phyloP scores from a whole-genome alignment of 2,329 filamentous ascomycete genomes.

The Fonsecaea monophora region DNA sequence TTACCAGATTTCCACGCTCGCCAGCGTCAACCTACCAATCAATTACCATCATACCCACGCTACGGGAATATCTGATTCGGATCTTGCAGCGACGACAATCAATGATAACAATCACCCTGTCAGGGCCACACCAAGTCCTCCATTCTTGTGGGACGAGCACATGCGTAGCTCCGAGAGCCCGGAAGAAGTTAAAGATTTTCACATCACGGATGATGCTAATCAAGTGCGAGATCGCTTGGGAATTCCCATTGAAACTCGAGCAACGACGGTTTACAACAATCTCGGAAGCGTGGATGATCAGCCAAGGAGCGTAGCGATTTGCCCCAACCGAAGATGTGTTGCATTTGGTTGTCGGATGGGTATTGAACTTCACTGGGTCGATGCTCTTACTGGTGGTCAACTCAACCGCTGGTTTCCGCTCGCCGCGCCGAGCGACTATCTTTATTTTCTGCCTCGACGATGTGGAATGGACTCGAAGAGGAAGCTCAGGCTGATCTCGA shows the following conservation, averaged over 20 bases:
- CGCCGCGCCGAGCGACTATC: constrained; percentile 50
- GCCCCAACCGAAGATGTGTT: constrained; percentile 68
- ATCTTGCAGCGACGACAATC: background rate
- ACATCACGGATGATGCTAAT: background rate
- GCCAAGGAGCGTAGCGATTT: constrained; percentile 70
- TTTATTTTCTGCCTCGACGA: constrained; percentile 66
- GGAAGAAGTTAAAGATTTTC: constrained; percentile 3
- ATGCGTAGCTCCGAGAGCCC: constrained; percentile 9
- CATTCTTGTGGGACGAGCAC: constrained; percentile 27
- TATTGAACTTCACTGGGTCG: constrained; percentile 69
- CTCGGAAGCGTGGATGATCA: constrained; percentile 68
- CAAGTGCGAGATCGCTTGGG: constrained; percentile 1
- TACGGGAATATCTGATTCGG: background rate
- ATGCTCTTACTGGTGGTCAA: constrained; percentile 52
- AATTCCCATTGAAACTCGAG: constrained; percentile 29
- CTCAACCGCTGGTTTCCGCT: constrained; percentile 50
- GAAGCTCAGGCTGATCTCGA: constrained; percentile 69
- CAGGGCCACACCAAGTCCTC: constrained; percentile 12
- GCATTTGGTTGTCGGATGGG: constrained; percentile 69
- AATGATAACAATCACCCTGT: constrained; percentile 11
- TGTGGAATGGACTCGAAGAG: constrained; percentile 60
- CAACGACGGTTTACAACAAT: constrained; percentile 51
- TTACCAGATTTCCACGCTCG: constrained; percentile 2
- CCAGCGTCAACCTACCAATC: constrained; percentile 17
- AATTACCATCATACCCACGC: constrained; percentile 13